Evolutionary conservation across 1,284 basidiomycete species (phyloP).

Genomic region (Sanguinoderma infundibulare): DNA sequence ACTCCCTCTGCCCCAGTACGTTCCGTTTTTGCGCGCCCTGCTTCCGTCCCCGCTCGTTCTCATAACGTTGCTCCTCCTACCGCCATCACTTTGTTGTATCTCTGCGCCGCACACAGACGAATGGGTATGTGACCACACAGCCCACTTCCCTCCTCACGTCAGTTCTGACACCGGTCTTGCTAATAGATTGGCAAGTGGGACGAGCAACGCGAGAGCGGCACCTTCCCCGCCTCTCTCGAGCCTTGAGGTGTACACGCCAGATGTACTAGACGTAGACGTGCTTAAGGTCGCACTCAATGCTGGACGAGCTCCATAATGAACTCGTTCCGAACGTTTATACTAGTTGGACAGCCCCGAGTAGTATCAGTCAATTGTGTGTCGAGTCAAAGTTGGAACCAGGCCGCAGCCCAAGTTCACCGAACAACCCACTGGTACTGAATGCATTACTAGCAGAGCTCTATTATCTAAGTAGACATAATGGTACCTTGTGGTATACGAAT

Average conservation of each 20-base stretch:
- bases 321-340: not conserved
- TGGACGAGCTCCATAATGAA: not conserved
- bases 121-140: slow-evolving; percentile 49
- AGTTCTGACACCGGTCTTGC: slow-evolving; percentile 10
- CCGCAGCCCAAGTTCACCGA: too few species aligned
- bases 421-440: not conserved
- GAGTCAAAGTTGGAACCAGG: not conserved
- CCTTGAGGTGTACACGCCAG: slow-evolving; percentile 48
- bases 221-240: slow-evolving; percentile 90
- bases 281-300: not conserved
- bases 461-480: not conserved
- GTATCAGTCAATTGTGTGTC: not conserved
- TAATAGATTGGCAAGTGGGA: slow-evolving; percentile 84
- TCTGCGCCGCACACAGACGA: slow-evolving; percentile 45
- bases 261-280: slow-evolving; percentile 12
- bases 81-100: too few species aligned
- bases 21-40: slow-evolving; percentile 38
- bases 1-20: slow-evolving; percentile 97
- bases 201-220: slow-evolving; percentile 90
- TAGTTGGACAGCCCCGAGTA: not conserved
- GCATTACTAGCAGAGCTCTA: not conserved
- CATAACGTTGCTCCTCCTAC: not conserved
- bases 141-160: not conserved
- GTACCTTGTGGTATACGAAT: not conserved
- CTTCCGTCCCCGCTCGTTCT: slow-evolving; percentile 5